Evolutionary conservation across 306 rosid species (phyloP).

Genomic region (Senna tora): DNA sequence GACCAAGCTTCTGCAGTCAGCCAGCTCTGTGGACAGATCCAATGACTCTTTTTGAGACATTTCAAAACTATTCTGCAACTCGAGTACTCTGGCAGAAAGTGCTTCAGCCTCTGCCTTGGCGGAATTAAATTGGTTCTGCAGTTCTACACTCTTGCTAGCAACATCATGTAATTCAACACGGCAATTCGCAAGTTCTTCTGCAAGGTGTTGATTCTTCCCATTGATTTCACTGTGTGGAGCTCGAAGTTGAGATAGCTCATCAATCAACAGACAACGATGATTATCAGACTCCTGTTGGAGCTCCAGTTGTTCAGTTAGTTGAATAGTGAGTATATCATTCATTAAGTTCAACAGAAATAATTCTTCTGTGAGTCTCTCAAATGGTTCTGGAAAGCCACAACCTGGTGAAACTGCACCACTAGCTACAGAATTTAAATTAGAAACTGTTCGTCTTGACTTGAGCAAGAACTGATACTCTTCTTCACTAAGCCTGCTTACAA

Average conservation of each 20-base stretch:
- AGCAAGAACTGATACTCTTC: conserved; percentile 59
- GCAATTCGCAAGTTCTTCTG: conserved; percentile 69
- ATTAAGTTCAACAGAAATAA: conserved; percentile 59
- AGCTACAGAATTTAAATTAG: conserved; percentile 44
- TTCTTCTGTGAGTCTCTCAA: conserved; percentile 80
- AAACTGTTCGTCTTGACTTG: conserved; percentile 50
- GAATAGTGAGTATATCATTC: conserved; percentile 63
- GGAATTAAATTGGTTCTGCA: conserved; percentile 52
- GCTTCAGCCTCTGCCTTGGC: conserved; percentile 61
- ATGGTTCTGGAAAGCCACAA: conserved; percentile 44
- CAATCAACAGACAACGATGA: conserved; percentile 47
- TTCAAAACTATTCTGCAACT: conserved; percentile 61
- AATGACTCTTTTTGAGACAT: conserved; percentile 57
- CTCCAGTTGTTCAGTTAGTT: conserved; percentile 67
- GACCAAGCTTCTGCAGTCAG: conserved; percentile 64
- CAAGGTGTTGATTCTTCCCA: conserved; percentile 67
- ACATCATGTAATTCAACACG: conserved; percentile 57
- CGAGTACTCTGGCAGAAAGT: conserved; percentile 59
- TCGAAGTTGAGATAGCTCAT: conserved; percentile 58
- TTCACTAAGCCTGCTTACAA: conserved; percentile 58
- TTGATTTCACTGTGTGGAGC: conserved; percentile 50
- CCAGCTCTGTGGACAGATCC: conserved; percentile 63
- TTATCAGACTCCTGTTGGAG: conserved; percentile 59
- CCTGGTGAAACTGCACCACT: conserved; percentile 38
- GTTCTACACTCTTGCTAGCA: conserved; percentile 57